Conservation (phyloP, 2,329 filamentous ascomycete genomes). For the Hypoxylon sp. region DNA sequence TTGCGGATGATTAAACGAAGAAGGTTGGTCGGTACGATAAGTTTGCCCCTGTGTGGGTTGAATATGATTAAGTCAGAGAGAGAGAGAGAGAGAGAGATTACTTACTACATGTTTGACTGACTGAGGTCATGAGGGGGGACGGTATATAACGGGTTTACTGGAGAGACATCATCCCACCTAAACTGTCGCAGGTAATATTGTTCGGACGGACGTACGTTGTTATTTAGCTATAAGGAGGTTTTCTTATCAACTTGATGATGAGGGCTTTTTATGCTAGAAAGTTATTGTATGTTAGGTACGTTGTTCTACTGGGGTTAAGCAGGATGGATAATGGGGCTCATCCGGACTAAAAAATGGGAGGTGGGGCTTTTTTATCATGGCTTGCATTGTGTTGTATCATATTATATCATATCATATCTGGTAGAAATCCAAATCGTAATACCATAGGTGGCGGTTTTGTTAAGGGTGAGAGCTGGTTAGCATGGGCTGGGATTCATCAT, state of each 20-base stretch:
- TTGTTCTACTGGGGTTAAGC: constrained; percentile 19
- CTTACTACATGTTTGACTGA: constrained; percentile 2
- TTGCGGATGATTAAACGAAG: constrained; percentile 1
- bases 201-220: no score
- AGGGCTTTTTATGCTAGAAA: constrained; percentile 1
- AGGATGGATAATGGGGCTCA: no score
- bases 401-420: constrained; percentile 15
- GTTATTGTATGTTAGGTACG: constrained; percentile 7
- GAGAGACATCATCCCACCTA: no score
- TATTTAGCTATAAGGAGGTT: neutral
- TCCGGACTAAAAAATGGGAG: constrained; percentile 22
- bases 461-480: no score
- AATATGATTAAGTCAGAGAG: constrained; percentile 9
- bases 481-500: no score
- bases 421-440: constrained; percentile 20
- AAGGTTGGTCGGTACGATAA: constrained; percentile 4
- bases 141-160: constrained; percentile 12
- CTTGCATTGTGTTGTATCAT: constrained; percentile 19
- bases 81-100: no score
- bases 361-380: constrained; percentile 8
- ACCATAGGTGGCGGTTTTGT: neutral
- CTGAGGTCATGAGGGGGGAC: no score
- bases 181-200: constrained; percentile 1
- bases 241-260: constrained; percentile 4
- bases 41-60: constrained; percentile 3